Evolutionary conservation across 2,329 filamentous ascomycete species (phyloP), one percentile per base, ranked within the genome.

Genomic region (Thyridium curvatum): DNA sequence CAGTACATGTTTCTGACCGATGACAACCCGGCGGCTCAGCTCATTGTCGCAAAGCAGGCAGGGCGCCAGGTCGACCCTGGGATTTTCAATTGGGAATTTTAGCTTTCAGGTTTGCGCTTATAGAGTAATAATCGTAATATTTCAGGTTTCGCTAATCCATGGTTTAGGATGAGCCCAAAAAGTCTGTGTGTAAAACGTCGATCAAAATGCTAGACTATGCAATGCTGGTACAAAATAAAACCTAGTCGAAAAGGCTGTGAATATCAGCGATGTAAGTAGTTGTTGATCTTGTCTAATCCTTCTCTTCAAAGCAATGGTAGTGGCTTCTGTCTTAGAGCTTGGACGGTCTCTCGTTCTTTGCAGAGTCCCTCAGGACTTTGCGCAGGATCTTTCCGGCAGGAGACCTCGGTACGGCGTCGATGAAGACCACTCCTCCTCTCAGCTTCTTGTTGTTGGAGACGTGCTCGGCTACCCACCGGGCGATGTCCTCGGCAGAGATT

Each of bases 361-460:
- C 60, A 49, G 54, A 52, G 36, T 74, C 65, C 46, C 64, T 71
- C 48, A 81, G 56, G 9, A 79, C 54, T 14, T 74, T 61, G 40
- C 75, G 68, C 47, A 82, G 56, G 39, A 82, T 74, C 65, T 82
- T 82, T 3, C 78, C 77, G 45, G 71, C 73, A 2, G 75, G 69
- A 50, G 72, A 78, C 64, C 81, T 81, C 4, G 78, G 78, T 16
- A 83, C 70, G 43, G 65, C 67, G 26, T 71, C 64, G 13, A 73
- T 54, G 48, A 77, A 77, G 41, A 56, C 46, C 1, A 61, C 47
- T 34, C 58, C 58, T 28, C 58, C 56, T 8, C 55, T 47, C 34
- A 64, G 50, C 34, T 42, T 36, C 33, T 50, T 50, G 32, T 46
- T 41, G 10, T 37, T 29, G 4, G 47, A 39, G 13, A 48, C 37